These are phyloP conservation scores for Lentinula guzmanii DNA, from an alignment of 768 basidiomycete species.

Conservation along the genomic window DNA sequence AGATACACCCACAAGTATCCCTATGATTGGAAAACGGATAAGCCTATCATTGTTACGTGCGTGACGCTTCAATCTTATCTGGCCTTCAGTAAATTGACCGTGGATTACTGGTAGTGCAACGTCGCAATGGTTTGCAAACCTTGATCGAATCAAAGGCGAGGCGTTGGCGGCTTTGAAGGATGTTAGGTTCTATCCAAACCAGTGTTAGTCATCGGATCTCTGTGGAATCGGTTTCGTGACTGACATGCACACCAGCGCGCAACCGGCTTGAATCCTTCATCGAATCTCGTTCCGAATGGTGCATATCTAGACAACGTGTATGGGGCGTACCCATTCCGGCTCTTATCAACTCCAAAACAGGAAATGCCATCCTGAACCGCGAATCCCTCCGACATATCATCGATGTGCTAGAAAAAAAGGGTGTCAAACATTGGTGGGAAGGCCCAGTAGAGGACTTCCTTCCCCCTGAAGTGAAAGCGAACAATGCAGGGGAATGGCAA, in stretches of 20 bases:
- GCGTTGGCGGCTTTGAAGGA: slow-evolving; percentile 64
- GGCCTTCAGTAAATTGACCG: not conserved
- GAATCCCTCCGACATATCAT: slow-evolving; percentile 73
- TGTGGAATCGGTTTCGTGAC: not conserved
- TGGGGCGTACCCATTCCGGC: slow-evolving; percentile 98
- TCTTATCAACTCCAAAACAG: slow-evolving; percentile 60
- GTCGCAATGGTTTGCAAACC: slow-evolving; percentile 95
- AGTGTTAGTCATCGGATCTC: slow-evolving; percentile 41
- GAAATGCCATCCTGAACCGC: slow-evolving; percentile 57
- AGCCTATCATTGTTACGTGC: slow-evolving; percentile 88
- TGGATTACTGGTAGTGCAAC: slow-evolving; percentile 57
- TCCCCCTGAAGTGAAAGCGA: slow-evolving; percentile 50
- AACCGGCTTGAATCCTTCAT: slow-evolving; percentile 87
- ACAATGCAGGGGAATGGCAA: slow-evolving; percentile 37
- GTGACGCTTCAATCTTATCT: slow-evolving; percentile 15
- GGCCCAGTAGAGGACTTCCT: slow-evolving; percentile 82
- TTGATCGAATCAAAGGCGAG: slow-evolving; percentile 74
- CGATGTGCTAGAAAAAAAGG: slow-evolving; percentile 61
- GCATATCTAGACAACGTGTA: slow-evolving; percentile 93
- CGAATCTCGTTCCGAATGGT: slow-evolving; percentile 92
- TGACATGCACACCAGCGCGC: slow-evolving; percentile 46
- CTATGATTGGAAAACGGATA: slow-evolving; percentile 93
- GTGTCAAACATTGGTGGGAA: slow-evolving; percentile 88
- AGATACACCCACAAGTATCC: slow-evolving; percentile 85
- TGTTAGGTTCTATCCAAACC: slow-evolving; percentile 71